phyloP scores from a whole-genome alignment of 768 basidiomycete genomes.

The Suillus sp. region DNA sequence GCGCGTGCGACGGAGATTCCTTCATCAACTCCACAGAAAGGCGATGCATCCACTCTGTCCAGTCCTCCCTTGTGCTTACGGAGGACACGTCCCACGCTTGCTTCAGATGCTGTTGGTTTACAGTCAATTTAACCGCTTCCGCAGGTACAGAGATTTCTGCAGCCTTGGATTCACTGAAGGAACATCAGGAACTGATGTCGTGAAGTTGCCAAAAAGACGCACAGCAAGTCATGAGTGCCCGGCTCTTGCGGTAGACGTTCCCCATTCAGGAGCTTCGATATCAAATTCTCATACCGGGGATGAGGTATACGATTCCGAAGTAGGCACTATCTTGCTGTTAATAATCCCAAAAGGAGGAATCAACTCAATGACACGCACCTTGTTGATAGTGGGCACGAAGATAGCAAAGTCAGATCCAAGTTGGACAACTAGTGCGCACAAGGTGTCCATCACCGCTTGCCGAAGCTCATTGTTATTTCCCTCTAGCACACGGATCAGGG shows the following conservation, averaged over 20 bases:
- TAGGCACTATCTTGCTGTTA: conserved; percentile 54
- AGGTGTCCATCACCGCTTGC: conserved; percentile 86
- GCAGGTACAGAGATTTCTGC: conserved; percentile 81
- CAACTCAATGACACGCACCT: conserved; percentile 48
- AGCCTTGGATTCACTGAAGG: conserved; percentile 58
- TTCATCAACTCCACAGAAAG: conserved; percentile 96
- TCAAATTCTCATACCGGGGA: conserved; percentile 83
- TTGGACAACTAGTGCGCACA: conserved; percentile 90
- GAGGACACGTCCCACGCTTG: conserved; percentile 92
- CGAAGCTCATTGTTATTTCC: conserved; percentile 76
- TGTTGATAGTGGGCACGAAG: conserved; percentile 96
- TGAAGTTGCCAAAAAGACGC: conserved; percentile 27
- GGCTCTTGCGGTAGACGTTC: conserved; percentile 90
- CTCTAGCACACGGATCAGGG: conserved; percentile 85
- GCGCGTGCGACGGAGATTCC: conserved; percentile 97
- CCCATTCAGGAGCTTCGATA: conserved; percentile 86
- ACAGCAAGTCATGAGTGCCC: conserved; percentile 69
- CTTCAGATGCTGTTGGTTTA: conserved; percentile 97
- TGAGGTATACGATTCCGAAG: conserved; percentile 77
- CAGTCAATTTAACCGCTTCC: conserved; percentile 85
- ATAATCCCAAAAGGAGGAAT: conserved; percentile 1
- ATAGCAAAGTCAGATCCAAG: conserved; percentile 97
- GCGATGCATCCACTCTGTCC: conserved; percentile 94
- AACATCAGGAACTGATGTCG: conserved; percentile 9
- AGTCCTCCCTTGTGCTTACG: conserved; percentile 79